Evolutionary conservation across 148 eudicot species (phyloP), one percentile per base, ranked within the genome.

Genomic region (Suaeda aralocaspica): DNA sequence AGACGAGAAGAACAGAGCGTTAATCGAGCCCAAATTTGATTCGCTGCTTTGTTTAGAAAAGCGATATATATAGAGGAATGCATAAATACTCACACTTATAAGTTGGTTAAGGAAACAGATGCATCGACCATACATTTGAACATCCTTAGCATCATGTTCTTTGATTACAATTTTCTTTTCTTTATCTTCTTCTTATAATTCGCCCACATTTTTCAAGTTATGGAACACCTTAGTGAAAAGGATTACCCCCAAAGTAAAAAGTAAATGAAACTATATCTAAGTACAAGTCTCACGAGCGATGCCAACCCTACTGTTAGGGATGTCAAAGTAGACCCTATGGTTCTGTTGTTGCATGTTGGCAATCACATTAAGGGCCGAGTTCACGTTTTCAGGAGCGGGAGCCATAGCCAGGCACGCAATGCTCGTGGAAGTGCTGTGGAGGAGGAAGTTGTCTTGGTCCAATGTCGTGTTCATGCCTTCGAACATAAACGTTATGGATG

Each of bases 331-430:
- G 24, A 92, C 50, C 57, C 97, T 73, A 45, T 86, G 96, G 79
- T 92, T 89, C 70, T 92, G 97, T 21, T 92, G 97, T 70, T 92
- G 97, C 92, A 87, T 75, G 64, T 79, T 89, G 66, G 92, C 92
- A 19, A 92, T 79, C 36, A 92, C 88, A 48, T 92, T 92, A 14
- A 92, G 89, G 5, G 75, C 88, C 0, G 89, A 84, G 68, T 79
- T 80, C 26, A 81, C 77, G 48, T 71, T 59, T 24, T 59, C 82
- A 0, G 81, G 75, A 1, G 95, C 82, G 6, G 88, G 78, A 1
- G 97, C 89, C 72, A 92, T 89, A 48, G 97, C 97, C 12, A 92
- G 82, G 82, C 97, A 92, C 0, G 88, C 61, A 6, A 76, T 83
- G 75, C 68, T 76, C 4, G 92, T 83, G 2, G 87, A 69, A 1